Percentiles rank a stretch among this genome's conserved stretches.
Evolutionary conservation across 257 asterid species (phyloP).

Genomic region (Mentha longifolia): DNA sequence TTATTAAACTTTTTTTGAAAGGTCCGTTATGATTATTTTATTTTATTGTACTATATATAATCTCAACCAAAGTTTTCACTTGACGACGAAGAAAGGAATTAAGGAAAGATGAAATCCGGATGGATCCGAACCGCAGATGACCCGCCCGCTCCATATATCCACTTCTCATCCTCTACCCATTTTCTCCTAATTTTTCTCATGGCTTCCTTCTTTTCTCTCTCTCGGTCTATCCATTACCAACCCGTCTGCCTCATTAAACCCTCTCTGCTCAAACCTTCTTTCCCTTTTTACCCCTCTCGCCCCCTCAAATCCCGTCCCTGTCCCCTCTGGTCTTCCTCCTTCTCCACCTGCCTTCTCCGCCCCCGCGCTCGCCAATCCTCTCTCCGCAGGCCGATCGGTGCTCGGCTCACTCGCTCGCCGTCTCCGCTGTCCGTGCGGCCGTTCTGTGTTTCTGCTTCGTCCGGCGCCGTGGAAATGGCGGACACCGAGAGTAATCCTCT

Average conservation of each 20-base stretch:
- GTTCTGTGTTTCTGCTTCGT: slow-evolving; percentile 40
- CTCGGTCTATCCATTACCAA: slow-evolving; percentile 55
- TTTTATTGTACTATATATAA: neutral
- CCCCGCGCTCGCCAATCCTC: slow-evolving; percentile 39
- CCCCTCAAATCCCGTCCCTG: slow-evolving; percentile 62
- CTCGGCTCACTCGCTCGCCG: slow-evolving; percentile 5
- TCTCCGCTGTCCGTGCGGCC: slow-evolving; percentile 46
- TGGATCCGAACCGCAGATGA: slow-evolving; percentile 36
- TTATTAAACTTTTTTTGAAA: too few relatives aligned
- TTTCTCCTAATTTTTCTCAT: slow-evolving; percentile 35
- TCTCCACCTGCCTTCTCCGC: slow-evolving; percentile 69
- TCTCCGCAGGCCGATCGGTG: slow-evolving; percentile 31
- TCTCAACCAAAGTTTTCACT: neutral
- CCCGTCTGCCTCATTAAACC: slow-evolving; percentile 57
- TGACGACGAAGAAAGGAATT: neutral
- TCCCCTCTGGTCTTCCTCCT: slow-evolving; percentile 76
- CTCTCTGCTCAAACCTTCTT: slow-evolving; percentile 31
- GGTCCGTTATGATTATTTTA: too few relatives aligned
- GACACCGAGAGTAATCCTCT: slow-evolving; percentile 62
- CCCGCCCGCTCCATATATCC: slow-evolving; percentile 34
- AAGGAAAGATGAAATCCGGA: slow-evolving; percentile 35
- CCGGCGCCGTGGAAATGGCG: slow-evolving; percentile 38
- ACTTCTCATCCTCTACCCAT: slow-evolving; percentile 9
- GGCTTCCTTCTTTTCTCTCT: slow-evolving; percentile 51
- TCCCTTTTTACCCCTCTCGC: slow-evolving; percentile 38